These are phyloP conservation scores for Aspergillus sp. DNA, from an alignment of 2,329 filamentous ascomycete genomes.

Conservation along the genomic window DNA sequence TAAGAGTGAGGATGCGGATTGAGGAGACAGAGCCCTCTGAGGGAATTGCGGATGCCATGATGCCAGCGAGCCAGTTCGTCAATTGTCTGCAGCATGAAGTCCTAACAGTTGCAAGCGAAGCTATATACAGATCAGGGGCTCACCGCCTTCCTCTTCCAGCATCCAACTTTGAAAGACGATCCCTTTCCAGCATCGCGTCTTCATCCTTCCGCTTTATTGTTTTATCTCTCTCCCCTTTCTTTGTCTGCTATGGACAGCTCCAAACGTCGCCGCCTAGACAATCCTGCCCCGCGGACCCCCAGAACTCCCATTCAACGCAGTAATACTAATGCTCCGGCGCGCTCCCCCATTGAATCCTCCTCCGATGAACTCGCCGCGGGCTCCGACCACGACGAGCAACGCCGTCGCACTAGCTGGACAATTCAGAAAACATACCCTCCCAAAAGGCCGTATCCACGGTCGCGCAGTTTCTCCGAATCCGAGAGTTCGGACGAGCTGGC, in stretches of 20 bases:
- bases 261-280: constrained; percentile 19
- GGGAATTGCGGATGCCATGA: too few relatives aligned
- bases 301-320: constrained; percentile 4
- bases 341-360: constrained; percentile 27
- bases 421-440: constrained; percentile 23
- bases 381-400: constrained; percentile 30
- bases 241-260: neutral
- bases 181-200: neutral
- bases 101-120: too few relatives aligned
- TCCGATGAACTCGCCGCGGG: constrained; percentile 33
- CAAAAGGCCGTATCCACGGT: constrained; percentile 18
- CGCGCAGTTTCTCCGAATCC: constrained; percentile 24
- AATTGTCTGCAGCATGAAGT: too few relatives aligned
- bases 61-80: too few relatives aligned
- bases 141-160: constrained; percentile 3
- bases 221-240: constrained; percentile 3
- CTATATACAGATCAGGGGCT: neutral
- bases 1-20: constrained; percentile 77
- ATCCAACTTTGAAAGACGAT: too few relatives aligned
- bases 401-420: constrained; percentile 30
- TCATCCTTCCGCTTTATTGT: neutral
- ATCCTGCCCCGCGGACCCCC: constrained; percentile 11
- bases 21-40: neutral
- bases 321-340: constrained; percentile 8
- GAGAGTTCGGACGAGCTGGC: constrained; percentile 41